These are phyloP conservation scores for Epichloe aotearoae DNA, from an alignment of 2,329 filamentous ascomycete species.

Conservation along the genomic window DNA sequence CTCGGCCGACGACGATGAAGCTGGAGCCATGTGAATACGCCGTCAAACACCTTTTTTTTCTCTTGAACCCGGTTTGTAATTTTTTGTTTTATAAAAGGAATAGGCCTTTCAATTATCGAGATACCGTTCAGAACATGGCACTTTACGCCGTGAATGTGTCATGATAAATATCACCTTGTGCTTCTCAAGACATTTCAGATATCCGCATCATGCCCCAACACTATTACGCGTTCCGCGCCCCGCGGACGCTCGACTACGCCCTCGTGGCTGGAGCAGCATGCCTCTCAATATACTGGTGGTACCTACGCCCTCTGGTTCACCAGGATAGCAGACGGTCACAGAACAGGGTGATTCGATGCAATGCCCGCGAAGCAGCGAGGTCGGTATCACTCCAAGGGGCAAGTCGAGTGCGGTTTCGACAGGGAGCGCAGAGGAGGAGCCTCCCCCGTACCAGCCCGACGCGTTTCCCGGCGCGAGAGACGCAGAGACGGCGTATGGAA, in stretches of 20 bases:
- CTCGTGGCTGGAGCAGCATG: slow-evolving; percentile 14
- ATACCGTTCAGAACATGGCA: no score
- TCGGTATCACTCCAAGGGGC: background rate
- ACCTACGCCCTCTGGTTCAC: slow-evolving; percentile 13
- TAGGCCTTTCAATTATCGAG: no score
- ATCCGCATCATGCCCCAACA: slow-evolving; percentile 2
- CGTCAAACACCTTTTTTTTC: no score
- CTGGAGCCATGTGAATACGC: no score
- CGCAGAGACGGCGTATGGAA: slow-evolving; percentile 57
- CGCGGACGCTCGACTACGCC: slow-evolving; percentile 5
- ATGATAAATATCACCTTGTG: background rate
- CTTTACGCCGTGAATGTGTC: no score
- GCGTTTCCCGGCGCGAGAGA: slow-evolving; percentile 56
- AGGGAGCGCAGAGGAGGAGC: background rate
- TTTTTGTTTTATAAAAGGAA: rapidly evolving
- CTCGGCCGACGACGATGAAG: no score
- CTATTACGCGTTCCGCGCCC: slow-evolving; percentile 2
- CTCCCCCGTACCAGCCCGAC: slow-evolving; percentile 53
- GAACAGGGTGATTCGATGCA: background rate
- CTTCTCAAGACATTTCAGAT: background rate
- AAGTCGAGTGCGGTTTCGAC: background rate
- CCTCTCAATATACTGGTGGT: slow-evolving; percentile 24
- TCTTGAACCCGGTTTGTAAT: no score
- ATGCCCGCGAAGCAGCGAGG: slow-evolving; percentile 2
- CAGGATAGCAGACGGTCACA: slow-evolving; percentile 4